Evolutionary conservation across 805 yeast genomes (phyloP), one percentile per base, ranked within the genome.

Genomic region (Wickerhamiella azymoides): DNA sequence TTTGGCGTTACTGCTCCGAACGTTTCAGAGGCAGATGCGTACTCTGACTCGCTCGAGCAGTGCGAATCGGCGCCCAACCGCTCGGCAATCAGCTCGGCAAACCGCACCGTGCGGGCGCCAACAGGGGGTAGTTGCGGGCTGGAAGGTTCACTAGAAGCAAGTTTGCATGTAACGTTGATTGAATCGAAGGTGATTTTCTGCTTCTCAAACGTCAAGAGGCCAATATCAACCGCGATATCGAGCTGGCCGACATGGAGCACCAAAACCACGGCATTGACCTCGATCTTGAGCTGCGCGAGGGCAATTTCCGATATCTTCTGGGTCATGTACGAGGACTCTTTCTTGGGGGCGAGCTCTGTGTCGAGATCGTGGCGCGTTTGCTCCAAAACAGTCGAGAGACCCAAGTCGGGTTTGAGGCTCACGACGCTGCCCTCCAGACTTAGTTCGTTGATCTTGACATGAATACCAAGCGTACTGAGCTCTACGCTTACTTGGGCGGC

Each of bases 381-480:
- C 32, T 52, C 57, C 21, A 56, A 39, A 2, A 54, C 35, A 27
- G 43, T 47, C 5, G 58, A 53, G 9, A 56, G 39, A 19, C 53
- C 56, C 32, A 54, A 36, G 14, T 56, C 59, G 1, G 58, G 37
- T 19, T 45, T 48, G 14, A 50, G 18, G 10, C 42, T 27, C 11
- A 39, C 33, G 17, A 56, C 13, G 5, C 32, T 13, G 8, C 50
- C 56, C 0, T 71, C 68, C n/a, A 78, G 53, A 10, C 71, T 71
- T 3, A 84, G 62, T 4, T 77, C 80, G 3, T 61, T 60, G 6
- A 79, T 79, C 19, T 71, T 74, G 2, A 84, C 65, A 40, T 67
- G 70, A 18, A 84, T 79, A 5, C 93, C 93, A 18, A 77, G 72
- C 33, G 83, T 75, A 2, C 79, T 76, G 16, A 85, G 72, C 21